Evolutionary conservation across 2,329 filamentous ascomycete species (phyloP), one percentile per base, ranked within the genome.

Genomic region (Xylaria sp.): DNA sequence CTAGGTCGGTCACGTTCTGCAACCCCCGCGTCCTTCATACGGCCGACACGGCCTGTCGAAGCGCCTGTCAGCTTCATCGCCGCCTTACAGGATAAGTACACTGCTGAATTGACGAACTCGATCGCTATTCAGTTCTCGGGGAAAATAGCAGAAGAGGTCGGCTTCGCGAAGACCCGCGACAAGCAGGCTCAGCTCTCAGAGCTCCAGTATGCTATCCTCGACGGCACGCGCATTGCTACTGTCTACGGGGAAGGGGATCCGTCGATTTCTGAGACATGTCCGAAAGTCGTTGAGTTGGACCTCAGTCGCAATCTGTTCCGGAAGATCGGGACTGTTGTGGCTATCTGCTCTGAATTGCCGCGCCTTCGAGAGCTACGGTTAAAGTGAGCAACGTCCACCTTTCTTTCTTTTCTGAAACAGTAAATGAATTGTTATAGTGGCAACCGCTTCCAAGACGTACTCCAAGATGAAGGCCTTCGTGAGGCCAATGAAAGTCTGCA

Each of bases 131-230:
- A 82, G 56, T 89, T 82, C 83, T 96, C 81, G 78, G 91, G 77
- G 37, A 98, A 98, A 77, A 85, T 93, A 17, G 94, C 92, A 4
- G 90, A 98, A 78, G 94, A 98, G 78, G 87, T 98, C 33, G 95
- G 95, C 29, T 98, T 98, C 69, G 93, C 96, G 68, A 97, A 97
- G 81, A 92, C 97, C 67, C 87, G 90, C 43, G 85, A 85, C 67
- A 87, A 93, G 76, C 88, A 96, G 71, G 90, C 93, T 68, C 82
- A 90, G 72, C 81, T 98, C 31, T 81, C 89, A 56, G 91, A 95
- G 70, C 83, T 98, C 62, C 89, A 85, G 67, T 88, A 93, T 57
- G 88, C 96, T 51, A 86, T 98, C 38, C 81, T 99, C 7, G 93
- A 98, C 77, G 88, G 90, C 13, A 77, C 92, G 72, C 81, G 86